Conservation (phyloP, 2,329 filamentous ascomycete species). For the Plectosphaerella sp. region DNA sequence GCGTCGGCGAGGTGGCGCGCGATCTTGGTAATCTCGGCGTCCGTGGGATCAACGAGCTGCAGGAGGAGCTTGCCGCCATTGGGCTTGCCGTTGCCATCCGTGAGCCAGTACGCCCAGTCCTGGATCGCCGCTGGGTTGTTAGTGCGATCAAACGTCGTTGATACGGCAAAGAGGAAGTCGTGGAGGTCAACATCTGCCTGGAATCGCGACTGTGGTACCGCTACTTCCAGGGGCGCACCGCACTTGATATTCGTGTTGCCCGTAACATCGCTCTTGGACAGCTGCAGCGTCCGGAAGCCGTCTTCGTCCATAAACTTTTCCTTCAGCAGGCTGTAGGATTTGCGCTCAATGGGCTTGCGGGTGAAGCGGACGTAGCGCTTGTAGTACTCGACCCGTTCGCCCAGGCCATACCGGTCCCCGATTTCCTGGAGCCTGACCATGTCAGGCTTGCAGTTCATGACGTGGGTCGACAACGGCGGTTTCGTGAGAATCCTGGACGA, state of each 20-base stretch:
- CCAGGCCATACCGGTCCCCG: conserved; percentile 34
- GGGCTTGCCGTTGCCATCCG: conserved; percentile 39
- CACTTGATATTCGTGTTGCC: conserved; percentile 18
- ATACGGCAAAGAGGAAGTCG: conserved; percentile 46
- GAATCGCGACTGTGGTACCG: conserved; percentile 35
- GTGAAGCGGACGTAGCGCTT: conserved; percentile 41
- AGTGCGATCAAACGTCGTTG: conserved; percentile 43
- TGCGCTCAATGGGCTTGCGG: conserved; percentile 35
- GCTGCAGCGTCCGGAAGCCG: conserved; percentile 24
- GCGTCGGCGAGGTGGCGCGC: conserved; percentile 28
- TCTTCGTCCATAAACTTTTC: conserved; percentile 24
- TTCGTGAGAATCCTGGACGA: conserved; percentile 17
- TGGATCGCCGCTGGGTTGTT: conserved; percentile 37
- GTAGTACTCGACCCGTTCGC: conserved; percentile 40
- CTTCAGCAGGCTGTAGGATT: conserved; percentile 35
- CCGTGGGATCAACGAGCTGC: conserved; percentile 39
- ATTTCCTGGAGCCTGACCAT: conserved; percentile 30
- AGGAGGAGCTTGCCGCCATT: conserved; percentile 45
- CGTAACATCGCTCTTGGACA: conserved; percentile 26
- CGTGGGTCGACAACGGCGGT: conserved; percentile 10
- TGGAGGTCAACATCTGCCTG: conserved; percentile 38
- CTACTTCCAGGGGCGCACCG: conserved; percentile 28
- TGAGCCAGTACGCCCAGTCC: conserved; percentile 49
- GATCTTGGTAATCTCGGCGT: conserved; percentile 35
- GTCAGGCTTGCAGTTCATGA: conserved; percentile 39